Evolutionary conservation across 2,329 filamentous ascomycete species (phyloP), one percentile per base, ranked within the genome.

Genomic region (Pseudopithomyces chartarum): DNA sequence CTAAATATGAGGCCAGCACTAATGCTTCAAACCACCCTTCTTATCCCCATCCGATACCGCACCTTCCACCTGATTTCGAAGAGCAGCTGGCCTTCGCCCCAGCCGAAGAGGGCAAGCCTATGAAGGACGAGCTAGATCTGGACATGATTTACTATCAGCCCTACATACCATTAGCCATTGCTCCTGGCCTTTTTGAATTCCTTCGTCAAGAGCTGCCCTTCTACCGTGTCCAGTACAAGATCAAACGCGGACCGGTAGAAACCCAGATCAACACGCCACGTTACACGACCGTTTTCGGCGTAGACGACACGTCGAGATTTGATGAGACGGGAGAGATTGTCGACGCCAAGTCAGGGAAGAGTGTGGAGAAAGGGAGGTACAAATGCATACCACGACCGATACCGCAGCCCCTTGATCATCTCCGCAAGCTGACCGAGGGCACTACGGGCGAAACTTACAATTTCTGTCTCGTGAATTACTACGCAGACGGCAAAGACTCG

Each of bases 381-480:
- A 81, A 80, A 54, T 87, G 85, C 63, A 74, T 77, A 0, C 90
- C 90, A 0, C 83, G 90, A 0, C 90, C 90, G 0, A 84, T 93
- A 1, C 90, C 90, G 0, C 76, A 83, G 53, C 92, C 89, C 64
- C 81, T 94, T 0, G 84, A 90, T 38, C 73, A 81, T 6, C 80
- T 94, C 7, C 84, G 87, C 10, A 76, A 74, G 33, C 80, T 85
- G 10, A 86, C 89, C 1, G 89, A 94, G 73, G 80, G 82, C 4
- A 84, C 85, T 0, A 90, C 88, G 0, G 82, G 82, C n/a, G 84
- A 85, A 66, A 81, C 69, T 1, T 94, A 89, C 76, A 94, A 94
- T 70, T 91, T 93, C 70, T 90, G 87, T 57, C 81, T 94, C 1
- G 89, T 94, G 4, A 94, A 94, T 68, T 94, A 94, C 77, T 94